A percentile compares a stretch with the other conserved stretches of the same genome.
Evolutionary conservation across 2,329 filamentous ascomycete genomes (phyloP).

Genomic region (Myriosclerotinia curreyana): DNA sequence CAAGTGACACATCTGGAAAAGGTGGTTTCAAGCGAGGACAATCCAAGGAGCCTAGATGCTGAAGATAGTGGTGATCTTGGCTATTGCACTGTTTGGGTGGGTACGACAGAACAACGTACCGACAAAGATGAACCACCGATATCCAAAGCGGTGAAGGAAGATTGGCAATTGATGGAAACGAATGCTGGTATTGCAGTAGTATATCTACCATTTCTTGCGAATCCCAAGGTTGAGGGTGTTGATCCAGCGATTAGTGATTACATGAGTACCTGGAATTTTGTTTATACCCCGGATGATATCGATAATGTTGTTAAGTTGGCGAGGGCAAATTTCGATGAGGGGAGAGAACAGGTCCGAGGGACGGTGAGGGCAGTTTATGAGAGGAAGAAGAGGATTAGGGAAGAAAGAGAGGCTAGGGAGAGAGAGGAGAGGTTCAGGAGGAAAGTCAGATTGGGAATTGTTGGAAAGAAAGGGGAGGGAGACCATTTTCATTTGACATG

Average conservation of each 20-base stretch:
- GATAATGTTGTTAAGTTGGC: conserved; percentile 81
- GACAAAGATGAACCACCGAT: conserved; percentile 45
- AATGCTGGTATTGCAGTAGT: conserved; percentile 84
- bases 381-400: conserved; percentile 71
- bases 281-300: conserved; percentile 88
- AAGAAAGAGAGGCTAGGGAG: conserved; percentile 49
- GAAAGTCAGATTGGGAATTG: conserved; percentile 49
- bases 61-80: conserved; percentile 62
- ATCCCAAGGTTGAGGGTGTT: conserved; percentile 75
- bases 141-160: conserved; percentile 51
- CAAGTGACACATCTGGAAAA: conserved; percentile 42
- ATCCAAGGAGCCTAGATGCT: conserved; percentile 33
- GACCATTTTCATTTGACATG: conserved; percentile 42
- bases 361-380: conserved; percentile 89
- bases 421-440: conserved; percentile 46
- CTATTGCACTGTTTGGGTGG: conserved; percentile 95
- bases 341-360: conserved; percentile 70
- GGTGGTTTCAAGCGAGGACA: conserved; percentile 31
- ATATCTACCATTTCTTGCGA: conserved; percentile 86
- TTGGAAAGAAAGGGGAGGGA: conserved; percentile 57
- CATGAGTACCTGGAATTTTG: conserved; percentile 96
- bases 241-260: conserved; percentile 81
- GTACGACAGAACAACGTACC: conserved; percentile 71
- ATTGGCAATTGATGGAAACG: conserved; percentile 69
- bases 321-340: conserved; percentile 81